Percentiles rank a stretch among this genome's conserved stretches.
phyloP scores from a whole-genome alignment of 208 protist genomes.

The Leishmania tropica region DNA sequence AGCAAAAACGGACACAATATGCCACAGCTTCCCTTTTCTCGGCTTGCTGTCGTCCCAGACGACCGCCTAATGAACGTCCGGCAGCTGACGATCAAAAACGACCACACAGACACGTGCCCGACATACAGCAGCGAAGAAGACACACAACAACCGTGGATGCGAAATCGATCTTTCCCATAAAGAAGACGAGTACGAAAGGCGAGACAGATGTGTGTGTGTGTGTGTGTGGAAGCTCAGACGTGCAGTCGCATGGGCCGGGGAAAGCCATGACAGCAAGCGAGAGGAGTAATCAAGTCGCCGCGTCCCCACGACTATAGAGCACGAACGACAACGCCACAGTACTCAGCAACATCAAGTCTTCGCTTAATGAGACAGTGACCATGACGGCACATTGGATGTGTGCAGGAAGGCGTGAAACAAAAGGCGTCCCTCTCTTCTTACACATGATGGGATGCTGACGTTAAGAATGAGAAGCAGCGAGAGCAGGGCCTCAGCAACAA shows the following conservation, averaged over 20 bases:
- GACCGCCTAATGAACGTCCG: not conserved
- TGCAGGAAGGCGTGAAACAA: not conserved
- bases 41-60: not conserved
- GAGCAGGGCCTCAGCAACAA: conserved; percentile 7
- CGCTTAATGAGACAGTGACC: not conserved
- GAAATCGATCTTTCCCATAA: too few species aligned
- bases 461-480: conserved; percentile 21
- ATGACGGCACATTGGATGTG: not conserved
- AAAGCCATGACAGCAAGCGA: not conserved
- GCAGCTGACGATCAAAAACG: not conserved
- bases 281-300: not conserved
- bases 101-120: not conserved
- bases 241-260: too few species aligned
- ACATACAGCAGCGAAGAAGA: not conserved
- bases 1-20: too few species aligned
- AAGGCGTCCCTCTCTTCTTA: not conserved
- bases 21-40: not conserved
- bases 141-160: too few species aligned
- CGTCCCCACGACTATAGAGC: not conserved
- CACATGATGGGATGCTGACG: not conserved
- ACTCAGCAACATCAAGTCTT: not conserved
- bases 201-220: not conserved
- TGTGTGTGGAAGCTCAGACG: not conserved
- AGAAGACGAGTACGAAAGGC: not conserved
- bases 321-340: not conserved